These are phyloP conservation scores for Colletotrichum paranaense DNA, from an alignment of 2,329 filamentous ascomycete species.

Conservation along the genomic window DNA sequence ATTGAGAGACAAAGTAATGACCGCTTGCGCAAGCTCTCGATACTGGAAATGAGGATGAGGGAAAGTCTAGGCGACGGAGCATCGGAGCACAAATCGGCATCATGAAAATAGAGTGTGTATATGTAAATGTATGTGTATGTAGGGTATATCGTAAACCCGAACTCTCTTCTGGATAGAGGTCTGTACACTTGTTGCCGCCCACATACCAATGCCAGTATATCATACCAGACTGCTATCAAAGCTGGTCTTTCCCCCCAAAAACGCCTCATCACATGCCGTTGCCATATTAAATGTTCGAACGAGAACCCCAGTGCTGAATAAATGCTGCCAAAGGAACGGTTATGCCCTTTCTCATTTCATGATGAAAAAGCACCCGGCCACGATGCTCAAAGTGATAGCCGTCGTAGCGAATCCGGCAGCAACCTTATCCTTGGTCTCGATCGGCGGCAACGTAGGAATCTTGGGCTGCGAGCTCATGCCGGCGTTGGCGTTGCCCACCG, in stretches of 20 bases:
- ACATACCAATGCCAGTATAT: not conserved
- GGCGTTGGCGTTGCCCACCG: slow-evolving; percentile 60
- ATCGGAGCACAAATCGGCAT: not conserved
- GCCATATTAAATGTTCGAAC: slow-evolving; percentile 7
- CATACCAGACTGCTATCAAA: slow-evolving; percentile 31
- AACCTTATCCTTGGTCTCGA: slow-evolving; percentile 63
- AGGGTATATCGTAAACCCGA: slow-evolving; percentile 27
- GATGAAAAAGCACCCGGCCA: slow-evolving; percentile 63
- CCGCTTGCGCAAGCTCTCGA: not conserved
- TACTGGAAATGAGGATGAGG: not conserved
- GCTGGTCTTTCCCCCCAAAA: slow-evolving; percentile 2
- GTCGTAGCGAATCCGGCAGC: slow-evolving; percentile 68
- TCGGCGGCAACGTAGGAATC: slow-evolving; percentile 46
- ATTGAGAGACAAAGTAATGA: not conserved
- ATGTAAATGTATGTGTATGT: not conserved
- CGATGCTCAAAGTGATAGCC: slow-evolving; percentile 58
- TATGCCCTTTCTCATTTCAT: slow-evolving; percentile 45
- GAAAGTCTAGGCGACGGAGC: not conserved
- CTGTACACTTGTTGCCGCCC: slow-evolving; percentile 12
- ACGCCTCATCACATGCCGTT: slow-evolving; percentile 10
- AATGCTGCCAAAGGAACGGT: not conserved
- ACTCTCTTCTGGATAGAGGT: not conserved
- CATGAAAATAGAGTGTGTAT: not conserved
- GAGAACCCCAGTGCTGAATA: not conserved
- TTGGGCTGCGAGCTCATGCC: slow-evolving; percentile 46